phyloP scores from a whole-genome alignment of 2,329 filamentous ascomycete genomes.

The Colletotrichum theobromicola region DNA sequence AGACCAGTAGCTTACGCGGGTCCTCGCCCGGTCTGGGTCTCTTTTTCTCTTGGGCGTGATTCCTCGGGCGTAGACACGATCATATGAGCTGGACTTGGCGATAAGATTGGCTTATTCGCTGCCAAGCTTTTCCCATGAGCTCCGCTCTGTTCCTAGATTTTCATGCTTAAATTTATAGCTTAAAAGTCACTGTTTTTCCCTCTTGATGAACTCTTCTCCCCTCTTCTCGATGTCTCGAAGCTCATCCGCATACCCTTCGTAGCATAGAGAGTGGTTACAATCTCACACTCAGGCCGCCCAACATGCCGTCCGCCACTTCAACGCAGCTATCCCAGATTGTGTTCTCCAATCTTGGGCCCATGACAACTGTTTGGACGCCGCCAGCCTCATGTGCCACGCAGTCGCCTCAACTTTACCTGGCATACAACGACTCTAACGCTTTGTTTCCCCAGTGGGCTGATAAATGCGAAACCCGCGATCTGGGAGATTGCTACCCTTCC shows the following conservation, averaged over 20 bases:
- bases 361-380: slow-evolving; percentile 24
- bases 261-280: background rate
- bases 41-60: background rate
- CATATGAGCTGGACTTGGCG: background rate
- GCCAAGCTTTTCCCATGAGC: background rate
- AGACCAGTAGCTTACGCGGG: too few relatives aligned
- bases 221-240: background rate
- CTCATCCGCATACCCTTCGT: background rate
- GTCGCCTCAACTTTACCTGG: background rate
- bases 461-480: background rate
- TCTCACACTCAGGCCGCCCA: background rate
- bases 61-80: background rate
- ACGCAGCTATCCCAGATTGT: background rate
- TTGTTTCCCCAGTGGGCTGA: background rate
- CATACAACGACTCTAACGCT: background rate
- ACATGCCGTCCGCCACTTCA: background rate
- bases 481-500: slow-evolving; percentile 26
- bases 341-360: slow-evolving; percentile 20
- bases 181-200: background rate
- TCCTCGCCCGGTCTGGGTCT: background rate
- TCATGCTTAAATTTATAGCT: background rate
- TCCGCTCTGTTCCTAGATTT: background rate
- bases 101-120: background rate
- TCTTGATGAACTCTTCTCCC: background rate
- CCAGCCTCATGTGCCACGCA: slow-evolving; percentile 12